Evolutionary conservation across 2,329 filamentous ascomycete species (phyloP), one percentile per base, ranked within the genome.

Genomic region (Talaromyces sp.): DNA sequence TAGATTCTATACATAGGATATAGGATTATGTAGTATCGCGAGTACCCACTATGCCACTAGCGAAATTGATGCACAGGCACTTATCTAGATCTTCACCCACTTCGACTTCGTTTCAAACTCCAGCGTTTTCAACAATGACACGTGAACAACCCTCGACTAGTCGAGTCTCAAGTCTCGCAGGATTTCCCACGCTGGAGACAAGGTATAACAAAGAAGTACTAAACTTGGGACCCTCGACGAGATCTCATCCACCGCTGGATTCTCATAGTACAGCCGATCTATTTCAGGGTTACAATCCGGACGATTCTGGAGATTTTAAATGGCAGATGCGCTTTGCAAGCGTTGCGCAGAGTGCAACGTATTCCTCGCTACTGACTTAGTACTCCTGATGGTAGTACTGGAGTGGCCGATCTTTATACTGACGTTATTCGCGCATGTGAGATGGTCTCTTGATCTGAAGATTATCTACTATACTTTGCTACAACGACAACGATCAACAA

Each of bases 241-340:
- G 15, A n/a, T n/a, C 25, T 51, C n/a, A 31, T 31, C 27, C 51
- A 36, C 31, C n/a, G 53, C 31, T 5, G 3, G 5, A 10, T 19
- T 22, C 5, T 38, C 2, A 56, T n/a, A 56, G 53, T n/a, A 25
- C 15, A 38, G 19, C n/a, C 2, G 53, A 38, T 25, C 29, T 36
- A 25, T 2, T 34, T 38, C 10, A 10, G 43, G 31, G 38, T 47
- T 38, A 27, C 62, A 49, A 7, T 40, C 36, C 17, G 40, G 47
- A 81, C 6, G 49, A 53, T 29, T n/a, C 49, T 31, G 80, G 81
- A 51, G 74, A 73, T 25, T 69, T 49, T 82, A 47, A 81, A 54
- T 80, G 38, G 15, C 36, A 40, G 80, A 79, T 1, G 69, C 76
- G 8, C 76, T 80, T 82, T 70, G 75, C 75, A 60, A 83, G 81